Base-by-base conservation (phyloP, 108 stramenopile genomes). In the Fistulifera pelliculosa region DNA sequence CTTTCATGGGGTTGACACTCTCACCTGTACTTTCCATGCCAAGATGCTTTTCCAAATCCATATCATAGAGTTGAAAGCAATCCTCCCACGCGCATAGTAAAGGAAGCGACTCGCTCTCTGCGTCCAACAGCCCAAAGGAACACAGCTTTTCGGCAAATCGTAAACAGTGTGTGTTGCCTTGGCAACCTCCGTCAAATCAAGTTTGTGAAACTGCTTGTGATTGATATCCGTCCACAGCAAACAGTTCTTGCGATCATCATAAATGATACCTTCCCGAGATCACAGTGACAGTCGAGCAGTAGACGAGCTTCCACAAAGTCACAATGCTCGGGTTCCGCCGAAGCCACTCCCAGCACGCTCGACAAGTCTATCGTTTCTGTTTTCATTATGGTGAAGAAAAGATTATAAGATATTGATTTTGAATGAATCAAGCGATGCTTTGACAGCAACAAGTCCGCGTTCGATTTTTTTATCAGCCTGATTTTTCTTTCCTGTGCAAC, bases 41-140 rank as follows among this genome's bases (percentile, higher is more conserved):
- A 11, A 74, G 25, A 0, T 55, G 16, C 26, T 24, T 54, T 11
- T 38, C 23, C 1, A 22, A 22, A 4, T 56, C 54, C 2, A 60
- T 14, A 41, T 74, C 57, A 42, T 65, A 74, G 22, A 74, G 1
- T 52, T 75, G 74, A 62, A 75, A 75, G 5, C 74, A 64, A 51
- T 75, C 74, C 39, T 75, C 74, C 67, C 67, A 75, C 5, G 74
- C 74, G 35, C 59, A 71, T 24, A 75, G 41, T 49, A 70, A 65
- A n/a, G 44, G 44, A 11, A 45, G 44, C 44, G 44, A 45, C 11
- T 17, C 21, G 16, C 63, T 62, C 18, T 52, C 60, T 17, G 54
- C 28, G 1, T 25, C 56, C 19, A 61, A 49, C 50, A 75, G 43
- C 7, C 55, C 68, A 54, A 69, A 69, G 2, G 68, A 52, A 18